Evolutionary conservation across 2,329 filamentous ascomycete genomes (phyloP).

Genomic region (Hypoxylon sp.): DNA sequence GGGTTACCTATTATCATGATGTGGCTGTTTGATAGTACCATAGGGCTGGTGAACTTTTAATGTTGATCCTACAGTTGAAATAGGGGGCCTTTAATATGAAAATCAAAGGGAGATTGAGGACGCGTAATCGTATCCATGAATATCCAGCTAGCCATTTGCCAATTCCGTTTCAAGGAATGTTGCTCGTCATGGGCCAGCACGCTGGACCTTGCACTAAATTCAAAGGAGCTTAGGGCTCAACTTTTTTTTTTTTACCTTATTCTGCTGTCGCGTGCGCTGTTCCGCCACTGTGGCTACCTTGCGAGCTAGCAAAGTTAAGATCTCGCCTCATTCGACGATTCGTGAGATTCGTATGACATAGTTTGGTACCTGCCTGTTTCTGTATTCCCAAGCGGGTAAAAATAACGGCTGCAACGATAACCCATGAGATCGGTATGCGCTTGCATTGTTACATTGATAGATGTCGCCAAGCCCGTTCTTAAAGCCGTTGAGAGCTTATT

Average conservation of each 20-base stretch:
- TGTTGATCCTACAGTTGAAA: slow-evolving; percentile 20
- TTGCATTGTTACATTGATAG: slow-evolving; percentile 29
- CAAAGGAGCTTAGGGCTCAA: slow-evolving; percentile 13
- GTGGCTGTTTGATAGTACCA: slow-evolving; percentile 2
- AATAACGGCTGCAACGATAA: slow-evolving; percentile 10
- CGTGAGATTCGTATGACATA: background rate
- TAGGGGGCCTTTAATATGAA: slow-evolving; percentile 22
- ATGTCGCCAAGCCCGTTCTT: slow-evolving; percentile 28
- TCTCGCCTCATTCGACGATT: background rate
- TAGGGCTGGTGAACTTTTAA: slow-evolving; percentile 27
- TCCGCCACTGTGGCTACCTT: slow-evolving; percentile 11
- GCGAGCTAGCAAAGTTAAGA: background rate
- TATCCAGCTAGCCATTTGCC: slow-evolving; percentile 31
- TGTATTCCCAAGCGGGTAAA: background rate
- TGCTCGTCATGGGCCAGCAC: slow-evolving; percentile 15
- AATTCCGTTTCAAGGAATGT: slow-evolving; percentile 30
- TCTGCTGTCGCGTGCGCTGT: slow-evolving; percentile 20
- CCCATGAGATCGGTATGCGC: slow-evolving; percentile 27
- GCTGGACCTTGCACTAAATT: background rate
- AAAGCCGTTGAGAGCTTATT: slow-evolving; percentile 27
- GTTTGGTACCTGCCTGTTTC: background rate
- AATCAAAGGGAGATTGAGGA: slow-evolving; percentile 36
- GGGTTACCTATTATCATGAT: slow-evolving; percentile 6
- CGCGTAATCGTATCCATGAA: slow-evolving; percentile 31
- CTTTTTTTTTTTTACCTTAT: background rate